Conservation (phyloP, 2,329 filamentous ascomycete genomes). For the Phaeomoniella chlamydospora region DNA sequence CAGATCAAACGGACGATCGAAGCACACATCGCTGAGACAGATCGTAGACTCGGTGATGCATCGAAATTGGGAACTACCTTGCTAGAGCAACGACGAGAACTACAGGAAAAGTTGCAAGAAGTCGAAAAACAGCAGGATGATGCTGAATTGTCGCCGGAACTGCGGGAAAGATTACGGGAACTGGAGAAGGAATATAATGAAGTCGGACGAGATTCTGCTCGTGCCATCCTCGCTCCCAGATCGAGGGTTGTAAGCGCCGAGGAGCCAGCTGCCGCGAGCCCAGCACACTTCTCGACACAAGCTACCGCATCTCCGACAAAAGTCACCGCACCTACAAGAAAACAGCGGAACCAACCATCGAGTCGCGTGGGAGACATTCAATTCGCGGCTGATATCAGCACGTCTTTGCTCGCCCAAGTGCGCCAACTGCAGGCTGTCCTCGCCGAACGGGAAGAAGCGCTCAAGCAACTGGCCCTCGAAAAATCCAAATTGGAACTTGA, state of each 20-base stretch:
- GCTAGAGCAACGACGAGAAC: conserved; percentile 70
- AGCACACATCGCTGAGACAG: conserved; percentile 83
- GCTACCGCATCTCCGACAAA: conserved; percentile 80
- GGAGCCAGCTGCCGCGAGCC: conserved; percentile 53
- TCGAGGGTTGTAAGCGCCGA: conserved; percentile 59
- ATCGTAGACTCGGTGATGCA: conserved; percentile 79
- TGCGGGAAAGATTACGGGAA: conserved; percentile 69
- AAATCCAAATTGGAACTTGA: conserved; percentile 72
- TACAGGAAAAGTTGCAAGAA: conserved; percentile 69
- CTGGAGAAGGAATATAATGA: conserved; percentile 94
- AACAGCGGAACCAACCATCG: conserved; percentile 76
- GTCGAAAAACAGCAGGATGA: conserved; percentile 66
- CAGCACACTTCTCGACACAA: conserved; percentile 69
- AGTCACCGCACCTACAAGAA: conserved; percentile 71
- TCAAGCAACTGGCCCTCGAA: conserved; percentile 61
- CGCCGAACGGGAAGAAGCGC: conserved; percentile 72
- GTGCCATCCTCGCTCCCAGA: conserved; percentile 77
- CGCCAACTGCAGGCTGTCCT: conserved; percentile 76
- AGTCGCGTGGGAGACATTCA: conserved; percentile 91
- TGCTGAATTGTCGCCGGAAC: conserved; percentile 64
- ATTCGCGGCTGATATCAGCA: conserved; percentile 96
- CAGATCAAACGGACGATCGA: conserved; percentile 82
- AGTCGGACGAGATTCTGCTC: conserved; percentile 74
- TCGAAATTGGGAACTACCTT: conserved; percentile 79
- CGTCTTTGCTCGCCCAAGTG: conserved; percentile 84